Percentiles rank a stretch among this genome's conserved stretches.
Conservation (phyloP, 768 basidiomycete species). For the Lyophyllum shimeji region DNA sequence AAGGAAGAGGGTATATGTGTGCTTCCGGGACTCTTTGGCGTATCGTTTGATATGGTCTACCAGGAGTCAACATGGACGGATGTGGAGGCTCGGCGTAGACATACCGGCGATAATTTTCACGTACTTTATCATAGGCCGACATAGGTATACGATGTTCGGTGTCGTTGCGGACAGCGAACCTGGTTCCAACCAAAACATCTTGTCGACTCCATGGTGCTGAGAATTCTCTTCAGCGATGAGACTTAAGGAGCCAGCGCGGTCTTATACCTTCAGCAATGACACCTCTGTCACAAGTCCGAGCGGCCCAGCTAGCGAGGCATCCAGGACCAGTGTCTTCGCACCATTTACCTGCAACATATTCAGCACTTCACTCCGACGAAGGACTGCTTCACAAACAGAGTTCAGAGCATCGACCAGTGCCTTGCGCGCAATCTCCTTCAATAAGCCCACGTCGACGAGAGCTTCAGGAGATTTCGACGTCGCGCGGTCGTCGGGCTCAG, state of each 20-base stretch:
- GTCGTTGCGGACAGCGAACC: constrained; percentile 83
- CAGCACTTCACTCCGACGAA: background rate
- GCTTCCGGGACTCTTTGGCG: constrained; percentile 65
- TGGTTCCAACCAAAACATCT: constrained; percentile 98
- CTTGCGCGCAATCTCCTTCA: constrained; percentile 79
- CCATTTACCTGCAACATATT: constrained; percentile 68
- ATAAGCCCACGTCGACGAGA: constrained; percentile 54
- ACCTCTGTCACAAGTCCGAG: constrained; percentile 96
- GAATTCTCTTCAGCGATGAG: background rate
- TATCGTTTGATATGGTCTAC: constrained; percentile 92
- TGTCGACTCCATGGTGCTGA: constrained; percentile 97
- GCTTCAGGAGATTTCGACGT: constrained; percentile 31
- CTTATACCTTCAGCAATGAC: constrained; percentile 77
- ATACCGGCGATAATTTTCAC: constrained; percentile 90
- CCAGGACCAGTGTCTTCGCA: constrained; percentile 95
- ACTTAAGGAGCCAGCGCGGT: background rate
- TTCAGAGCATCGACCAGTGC: constrained; percentile 85
- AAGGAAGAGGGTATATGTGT: constrained; percentile 84
- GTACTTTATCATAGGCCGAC: constrained; percentile 80
- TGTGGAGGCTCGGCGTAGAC: constrained; percentile 26
- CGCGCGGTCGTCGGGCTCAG: constrained; percentile 10
- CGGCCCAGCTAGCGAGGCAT: constrained; percentile 84
- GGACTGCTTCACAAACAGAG: constrained; percentile 46
- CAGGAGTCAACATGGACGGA: constrained; percentile 25
- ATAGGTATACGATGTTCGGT: constrained; percentile 90